Conservation (phyloP, 768 basidiomycete species). For the Melanogaster broomeanus region DNA sequence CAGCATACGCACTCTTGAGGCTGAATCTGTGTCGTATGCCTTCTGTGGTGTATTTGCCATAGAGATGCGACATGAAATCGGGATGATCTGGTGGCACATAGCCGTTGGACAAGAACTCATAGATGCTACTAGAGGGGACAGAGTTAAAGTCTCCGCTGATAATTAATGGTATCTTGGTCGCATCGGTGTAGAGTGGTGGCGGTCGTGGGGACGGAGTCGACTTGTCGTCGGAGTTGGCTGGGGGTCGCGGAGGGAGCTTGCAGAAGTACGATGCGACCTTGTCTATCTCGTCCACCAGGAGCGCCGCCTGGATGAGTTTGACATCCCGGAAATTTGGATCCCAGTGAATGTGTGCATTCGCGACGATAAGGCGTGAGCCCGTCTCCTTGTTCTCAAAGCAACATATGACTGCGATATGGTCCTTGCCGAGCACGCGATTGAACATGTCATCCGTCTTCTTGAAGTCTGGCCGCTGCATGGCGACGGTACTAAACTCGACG, state of each 20-base stretch:
- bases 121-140: slow-evolving; percentile 81
- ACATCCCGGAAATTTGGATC: slow-evolving; percentile 92
- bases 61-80: slow-evolving; percentile 90
- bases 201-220: slow-evolving; percentile 39
- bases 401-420: slow-evolving; percentile 87
- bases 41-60: slow-evolving; percentile 90
- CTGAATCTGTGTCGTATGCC: slow-evolving; percentile 80
- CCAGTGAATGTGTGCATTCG: slow-evolving; percentile 93
- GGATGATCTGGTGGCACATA: slow-evolving; percentile 69
- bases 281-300: slow-evolving; percentile 90
- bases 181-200: slow-evolving; percentile 77
- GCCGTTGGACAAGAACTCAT: slow-evolving; percentile 85
- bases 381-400: slow-evolving; percentile 86
- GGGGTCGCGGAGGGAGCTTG: slow-evolving; percentile 69
- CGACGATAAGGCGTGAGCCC: slow-evolving; percentile 85
- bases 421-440: slow-evolving; percentile 94
- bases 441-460: slow-evolving; percentile 99
- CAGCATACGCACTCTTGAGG: slow-evolving; percentile 83
- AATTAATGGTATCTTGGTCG: slow-evolving; percentile 86
- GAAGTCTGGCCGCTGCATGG: slow-evolving; percentile 91
- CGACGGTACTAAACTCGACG: slow-evolving; percentile 90
- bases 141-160: slow-evolving; percentile 98
- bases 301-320: slow-evolving; percentile 94
- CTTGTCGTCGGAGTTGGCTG: slow-evolving; percentile 33
- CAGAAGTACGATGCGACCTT: slow-evolving; percentile 87